A percentile compares a stretch with the other conserved stretches of the same genome.
Evolutionary conservation across 2,329 filamentous ascomycete species (phyloP).

Genomic region (Ophidiomyces ophidiicola): DNA sequence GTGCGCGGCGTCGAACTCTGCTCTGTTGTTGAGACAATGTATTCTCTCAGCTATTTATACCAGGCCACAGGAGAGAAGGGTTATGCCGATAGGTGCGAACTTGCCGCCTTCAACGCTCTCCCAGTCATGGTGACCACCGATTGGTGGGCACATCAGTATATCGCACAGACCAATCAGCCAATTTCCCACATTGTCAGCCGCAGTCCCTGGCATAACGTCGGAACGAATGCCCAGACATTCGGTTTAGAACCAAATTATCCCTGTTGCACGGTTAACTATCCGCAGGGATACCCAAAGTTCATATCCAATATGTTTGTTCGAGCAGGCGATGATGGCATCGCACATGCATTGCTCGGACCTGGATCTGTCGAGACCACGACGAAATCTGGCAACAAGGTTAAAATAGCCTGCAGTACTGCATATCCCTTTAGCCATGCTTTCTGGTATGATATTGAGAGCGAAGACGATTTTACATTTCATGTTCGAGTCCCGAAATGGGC

Average conservation of each 20-base stretch:
- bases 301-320: slow-evolving; percentile 38
- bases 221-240: slow-evolving; percentile 36
- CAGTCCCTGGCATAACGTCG: slow-evolving; percentile 41
- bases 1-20: slow-evolving; percentile 39
- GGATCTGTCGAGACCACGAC: slow-evolving; percentile 32
- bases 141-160: slow-evolving; percentile 47
- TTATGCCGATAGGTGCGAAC: slow-evolving; percentile 43
- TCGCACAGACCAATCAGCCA: slow-evolving; percentile 44
- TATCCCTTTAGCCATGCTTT: slow-evolving; percentile 39
- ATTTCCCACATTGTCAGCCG: slow-evolving; percentile 33
- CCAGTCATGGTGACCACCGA: slow-evolving; percentile 41
- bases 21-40: slow-evolving; percentile 42
- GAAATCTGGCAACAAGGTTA: slow-evolving; percentile 27
- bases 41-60: slow-evolving; percentile 42
- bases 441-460: slow-evolving; percentile 30
- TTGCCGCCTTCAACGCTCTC: slow-evolving; percentile 44
- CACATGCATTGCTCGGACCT: slow-evolving; percentile 41
- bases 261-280: slow-evolving; percentile 49
- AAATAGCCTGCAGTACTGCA: slow-evolving; percentile 36
- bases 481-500: slow-evolving; percentile 39
- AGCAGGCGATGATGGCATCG: slow-evolving; percentile 35
- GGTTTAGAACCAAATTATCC: slow-evolving; percentile 42
- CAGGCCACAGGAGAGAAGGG: slow-evolving; percentile 35
- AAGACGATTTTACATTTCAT: slow-evolving; percentile 32
- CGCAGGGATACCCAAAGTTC: slow-evolving; percentile 47